Evolutionary conservation across 2,329 filamentous ascomycete genomes (phyloP), one percentile per base, ranked within the genome.

Genomic region (Ampelomyces quisqualis): DNA sequence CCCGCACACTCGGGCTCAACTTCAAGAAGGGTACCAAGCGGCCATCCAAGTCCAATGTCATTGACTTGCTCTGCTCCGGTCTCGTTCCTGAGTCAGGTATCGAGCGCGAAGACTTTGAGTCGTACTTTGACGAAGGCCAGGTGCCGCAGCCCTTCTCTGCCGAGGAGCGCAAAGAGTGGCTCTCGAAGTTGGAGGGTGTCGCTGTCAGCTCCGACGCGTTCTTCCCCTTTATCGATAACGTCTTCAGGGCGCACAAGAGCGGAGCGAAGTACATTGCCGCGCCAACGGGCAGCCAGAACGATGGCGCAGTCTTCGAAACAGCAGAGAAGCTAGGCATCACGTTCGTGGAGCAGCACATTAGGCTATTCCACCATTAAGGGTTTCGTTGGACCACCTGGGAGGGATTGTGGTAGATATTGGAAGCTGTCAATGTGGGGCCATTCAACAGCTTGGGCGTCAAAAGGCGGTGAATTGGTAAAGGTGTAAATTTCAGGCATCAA

Each of bases 1-100:
- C 88, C 57, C 85, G 88, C 38, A 88, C 93, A 9, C 79, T 97
- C 34, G 78, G 76, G 64, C 85, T 98, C 69, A 88, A 91, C 76
- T 98, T 90, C 88, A 96, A 95, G 80, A 91, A 93, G 76, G 91
- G 93, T 60, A 89, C 87, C 65, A 97, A 97, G 83, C 84, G 93
- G 43, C 81, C 93, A 32, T 91, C 96, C 70, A 98, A 97, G 82
- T 94, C 87, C 77, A 98, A 98, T 69, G 91, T 90, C 53, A 96
- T 97, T 64, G 93, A 97, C 68, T 78, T 97, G 64, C 82, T 97
- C 52, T 93, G 93, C 69, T 93, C 88, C 48, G 91, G 91, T 37
- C 80, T 95, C 71, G 81, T 96, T 18, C 90, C 91, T 40, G 85
- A 86, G 70, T 81, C 79, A 9, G 90, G 90, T 2, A 77, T 86